Percentiles rank a stretch among this genome's conserved stretches.
phyloP scores from a whole-genome alignment of 2,329 filamentous ascomycete species.

The Byssoonygena ceratinophila region DNA sequence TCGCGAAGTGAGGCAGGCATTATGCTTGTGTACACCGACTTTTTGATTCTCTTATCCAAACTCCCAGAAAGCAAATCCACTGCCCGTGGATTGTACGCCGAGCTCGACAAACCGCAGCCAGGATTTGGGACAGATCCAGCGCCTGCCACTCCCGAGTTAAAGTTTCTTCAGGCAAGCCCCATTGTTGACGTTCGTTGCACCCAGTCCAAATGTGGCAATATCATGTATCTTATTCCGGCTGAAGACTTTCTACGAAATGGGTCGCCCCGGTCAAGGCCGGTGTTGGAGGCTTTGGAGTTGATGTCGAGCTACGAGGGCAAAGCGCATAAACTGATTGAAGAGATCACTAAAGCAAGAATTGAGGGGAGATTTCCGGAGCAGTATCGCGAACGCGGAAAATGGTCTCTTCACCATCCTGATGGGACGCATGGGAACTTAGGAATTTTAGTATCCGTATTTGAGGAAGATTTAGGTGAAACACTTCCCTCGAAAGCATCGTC shows the following conservation, averaged over 20 bases:
- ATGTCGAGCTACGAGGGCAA: slow-evolving; percentile 68
- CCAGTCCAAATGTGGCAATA: slow-evolving; percentile 33
- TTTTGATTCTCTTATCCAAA: slow-evolving; percentile 66
- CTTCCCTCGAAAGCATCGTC: slow-evolving; percentile 42
- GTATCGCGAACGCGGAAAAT: slow-evolving; percentile 71
- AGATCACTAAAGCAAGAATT: slow-evolving; percentile 73
- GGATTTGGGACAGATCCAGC: slow-evolving; percentile 32
- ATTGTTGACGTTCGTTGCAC: slow-evolving; percentile 61
- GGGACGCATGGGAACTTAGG: slow-evolving; percentile 48
- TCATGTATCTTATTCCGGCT: slow-evolving; percentile 30
- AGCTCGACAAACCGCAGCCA: slow-evolving; percentile 61
- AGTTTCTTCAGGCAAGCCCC: slow-evolving; percentile 61
- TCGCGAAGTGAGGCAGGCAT: slow-evolving; percentile 49
- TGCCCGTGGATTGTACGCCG: slow-evolving; percentile 67
- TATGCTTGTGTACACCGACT: slow-evolving; percentile 75
- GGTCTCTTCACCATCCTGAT: slow-evolving; percentile 64
- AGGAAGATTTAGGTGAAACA: slow-evolving; percentile 33
- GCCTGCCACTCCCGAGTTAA: slow-evolving; percentile 47
- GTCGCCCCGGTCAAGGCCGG: slow-evolving; percentile 14
- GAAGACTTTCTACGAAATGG: slow-evolving; percentile 15
- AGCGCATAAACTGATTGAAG: slow-evolving; percentile 66
- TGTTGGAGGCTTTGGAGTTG: slow-evolving; percentile 59
- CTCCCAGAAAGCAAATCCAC: slow-evolving; percentile 51
- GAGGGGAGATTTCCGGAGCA: slow-evolving; percentile 72
- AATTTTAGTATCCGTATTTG: slow-evolving; percentile 40